These are phyloP conservation scores for Astraeus odoratus DNA, from an alignment of 768 basidiomycete species.

Conservation along the genomic window DNA sequence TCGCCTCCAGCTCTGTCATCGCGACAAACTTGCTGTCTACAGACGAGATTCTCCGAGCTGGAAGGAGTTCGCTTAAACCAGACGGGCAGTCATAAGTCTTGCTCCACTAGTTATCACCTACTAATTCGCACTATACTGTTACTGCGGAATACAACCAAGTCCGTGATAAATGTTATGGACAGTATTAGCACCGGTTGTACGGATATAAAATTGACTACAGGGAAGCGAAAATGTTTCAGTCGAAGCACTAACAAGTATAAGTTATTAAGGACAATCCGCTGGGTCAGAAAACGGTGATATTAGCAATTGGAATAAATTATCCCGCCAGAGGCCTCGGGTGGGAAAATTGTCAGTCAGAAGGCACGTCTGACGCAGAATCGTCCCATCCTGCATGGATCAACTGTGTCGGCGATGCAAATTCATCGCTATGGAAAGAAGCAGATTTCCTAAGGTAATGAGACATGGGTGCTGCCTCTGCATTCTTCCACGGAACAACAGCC, in stretches of 20 bases:
- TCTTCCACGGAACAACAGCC: conserved; percentile 28
- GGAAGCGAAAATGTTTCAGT: conserved; percentile 2
- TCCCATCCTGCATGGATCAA: conserved; percentile 56
- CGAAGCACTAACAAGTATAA: conserved; percentile 19
- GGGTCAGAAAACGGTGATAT: conserved; percentile 14
- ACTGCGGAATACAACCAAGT: conserved; percentile 7
- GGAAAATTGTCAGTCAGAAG: conserved; percentile 24
- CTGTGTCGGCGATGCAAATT: conserved; percentile 38
- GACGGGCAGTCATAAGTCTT: conserved; percentile 52
- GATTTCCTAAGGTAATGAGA: conserved; percentile 34
- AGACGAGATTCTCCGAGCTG: conserved; percentile 90
- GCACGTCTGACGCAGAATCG: conserved; percentile 42
- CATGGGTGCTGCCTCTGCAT: conserved; percentile 28
- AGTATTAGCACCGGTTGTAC: conserved; percentile 25
- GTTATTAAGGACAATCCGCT: conserved; percentile 16
- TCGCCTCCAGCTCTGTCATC: conserved; percentile 68
- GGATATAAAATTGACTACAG: conserved; percentile 11
- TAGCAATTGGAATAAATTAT: conserved; percentile 23
- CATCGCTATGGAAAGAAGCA: conserved; percentile 32
- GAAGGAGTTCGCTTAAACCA: conserved; percentile 80
- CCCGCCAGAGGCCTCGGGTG: conserved; percentile 4
- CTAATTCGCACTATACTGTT: conserved; percentile 9
- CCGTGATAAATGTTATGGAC: conserved; percentile 19
- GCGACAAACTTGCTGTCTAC: conserved; percentile 92
- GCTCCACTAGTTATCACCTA: conserved; percentile 16